Evolutionary conservation across 768 basidiomycete species (phyloP), one percentile per base, ranked within the genome.

Genomic region (Tricholoma terreum): DNA sequence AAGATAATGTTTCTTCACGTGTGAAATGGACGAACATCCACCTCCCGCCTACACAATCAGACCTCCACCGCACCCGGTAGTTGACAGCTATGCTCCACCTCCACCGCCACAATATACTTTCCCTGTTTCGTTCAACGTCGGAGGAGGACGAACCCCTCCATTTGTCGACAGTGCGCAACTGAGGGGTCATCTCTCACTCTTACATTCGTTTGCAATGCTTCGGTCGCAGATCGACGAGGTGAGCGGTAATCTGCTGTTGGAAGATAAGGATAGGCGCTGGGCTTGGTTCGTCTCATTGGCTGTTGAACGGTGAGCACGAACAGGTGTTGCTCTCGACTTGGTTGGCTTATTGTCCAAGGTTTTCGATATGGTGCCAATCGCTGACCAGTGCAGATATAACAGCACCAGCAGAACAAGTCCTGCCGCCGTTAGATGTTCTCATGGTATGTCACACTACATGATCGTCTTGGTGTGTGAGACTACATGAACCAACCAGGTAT

Each of bases 231-330:
- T 60, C 6, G 61, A 63, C n/a, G 56, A n/a, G 2, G 46, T 60
- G 11, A 36, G 50, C 19, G 43, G 2, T 19, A 19, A 38, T 27
- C 19, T 24, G 4, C 21, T 60, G 34, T 56, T 54, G 11, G 42
- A 24, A 7, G 54, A 58, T 11, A 27, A 53, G 12, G 61, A 60
- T 9, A 40, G 53, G 27, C 14, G 61, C 40, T 63, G 61, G 61
- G 54, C 42, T 33, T 63, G 58, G 56, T 63, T 59, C 35, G 58
- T 62, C 10, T 55, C 55, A 1, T 52, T 58, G 35, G 61, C 61
- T 5, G 58, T 59, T 21, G 61, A 62, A 35, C 46, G 58, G 61
- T 54, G 27, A 54, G 51, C 11, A 48, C 22, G 12, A n/a, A 46
- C 5, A n/a, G 6, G 19, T 4, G 15, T 12, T 11, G 21, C 14